Evolutionary conservation across 805 yeast genomes (phyloP), one percentile per base, ranked within the genome.

Genomic region (Kodamaea fukazawae): DNA sequence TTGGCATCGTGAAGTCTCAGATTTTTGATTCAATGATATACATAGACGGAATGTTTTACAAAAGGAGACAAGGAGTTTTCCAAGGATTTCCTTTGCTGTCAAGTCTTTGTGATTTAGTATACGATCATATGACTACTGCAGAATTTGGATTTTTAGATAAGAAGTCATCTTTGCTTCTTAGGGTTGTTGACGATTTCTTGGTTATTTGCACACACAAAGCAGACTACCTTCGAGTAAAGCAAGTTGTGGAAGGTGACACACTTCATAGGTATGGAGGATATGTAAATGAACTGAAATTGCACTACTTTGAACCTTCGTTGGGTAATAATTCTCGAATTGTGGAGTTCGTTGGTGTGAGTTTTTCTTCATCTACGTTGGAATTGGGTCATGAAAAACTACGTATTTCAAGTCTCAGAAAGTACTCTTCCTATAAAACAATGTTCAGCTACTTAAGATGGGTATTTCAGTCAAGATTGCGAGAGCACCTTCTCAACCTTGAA

Each of bases 111-210:
- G 86, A 88, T 46, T 47, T 88, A 1, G 74, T 86, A 0, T 83
- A 84, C 50, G 88, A 84, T 51, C 67, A 72, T 1, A 54, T 90
- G 22, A 71, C 84, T 8, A 66, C 69, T 20, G 63, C 67, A 15
- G 47, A 53, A 10, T 55, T 66, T 39, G 35, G 47, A 6, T 51
- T 54, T 29, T 26, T 56, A 16, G 10, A 31, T 2, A 43, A 49
- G 4, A 50, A 58, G 2, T 41, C 49, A 2, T 60, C 73, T 11
- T 43, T 72, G 2, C 55, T 87, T 2, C 41, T 87, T 6, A 61
- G 96, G 38, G 58, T 86, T 14, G 95, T 88, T 0, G 98, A 90
- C 60, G 98, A 90, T 56, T 90, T 90, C 51, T 55, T 90, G 18
- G 67, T 87, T n/a, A 60, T 90, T 0, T 73, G 93, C 0, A 65